Percentiles rank a stretch among this genome's conserved stretches.
Evolutionary conservation across 257 asterid genomes (phyloP).

Genomic region (Eustoma russellianum): DNA sequence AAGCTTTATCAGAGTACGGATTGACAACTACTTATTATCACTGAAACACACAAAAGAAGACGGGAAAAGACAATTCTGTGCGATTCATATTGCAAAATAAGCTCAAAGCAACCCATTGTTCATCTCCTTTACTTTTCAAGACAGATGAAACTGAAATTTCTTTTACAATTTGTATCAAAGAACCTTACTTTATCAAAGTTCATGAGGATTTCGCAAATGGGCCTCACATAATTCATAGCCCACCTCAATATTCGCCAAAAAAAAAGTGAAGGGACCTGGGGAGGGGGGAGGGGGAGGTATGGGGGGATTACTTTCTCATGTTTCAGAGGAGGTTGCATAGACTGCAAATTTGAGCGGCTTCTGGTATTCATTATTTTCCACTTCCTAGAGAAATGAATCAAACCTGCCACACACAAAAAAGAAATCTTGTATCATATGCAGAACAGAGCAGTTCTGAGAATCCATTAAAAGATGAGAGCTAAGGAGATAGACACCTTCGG

Average conservation of each 20-base stretch:
- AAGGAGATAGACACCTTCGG: slow-evolving; percentile 22
- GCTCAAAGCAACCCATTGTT: not conserved
- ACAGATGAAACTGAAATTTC: slow-evolving; percentile 9
- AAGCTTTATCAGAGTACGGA: slow-evolving; percentile 17
- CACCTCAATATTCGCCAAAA: not conserved
- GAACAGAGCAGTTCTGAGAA: not conserved
- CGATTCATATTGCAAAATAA: not conserved
- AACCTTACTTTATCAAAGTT: slow-evolving; percentile 20
- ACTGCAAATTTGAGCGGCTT: slow-evolving; percentile 51
- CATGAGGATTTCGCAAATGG: slow-evolving; percentile 13
- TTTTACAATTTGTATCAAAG: slow-evolving; percentile 13
- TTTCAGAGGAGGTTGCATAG: slow-evolving; percentile 35
- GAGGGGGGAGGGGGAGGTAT: not conserved
- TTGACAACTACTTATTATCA: slow-evolving; percentile 9
- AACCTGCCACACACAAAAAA: slow-evolving; percentile 26
- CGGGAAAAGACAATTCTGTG: not conserved
- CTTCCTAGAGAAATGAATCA: slow-evolving; percentile 24
- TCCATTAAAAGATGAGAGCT: slow-evolving; percentile 17
- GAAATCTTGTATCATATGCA: not conserved
- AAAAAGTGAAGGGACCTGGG: not conserved
- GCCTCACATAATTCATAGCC: slow-evolving; percentile 17
- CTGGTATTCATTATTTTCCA: slow-evolving; percentile 46
- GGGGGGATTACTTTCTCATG: slow-evolving; percentile 36
- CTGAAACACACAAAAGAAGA: slow-evolving; percentile 6
- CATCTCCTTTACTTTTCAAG: not conserved